A percentile compares a stretch with the other conserved stretches of the same genome.
These are phyloP conservation scores for Aspergillus caelatus DNA, from an alignment of 2,329 filamentous ascomycete species.

Conservation along the genomic window DNA sequence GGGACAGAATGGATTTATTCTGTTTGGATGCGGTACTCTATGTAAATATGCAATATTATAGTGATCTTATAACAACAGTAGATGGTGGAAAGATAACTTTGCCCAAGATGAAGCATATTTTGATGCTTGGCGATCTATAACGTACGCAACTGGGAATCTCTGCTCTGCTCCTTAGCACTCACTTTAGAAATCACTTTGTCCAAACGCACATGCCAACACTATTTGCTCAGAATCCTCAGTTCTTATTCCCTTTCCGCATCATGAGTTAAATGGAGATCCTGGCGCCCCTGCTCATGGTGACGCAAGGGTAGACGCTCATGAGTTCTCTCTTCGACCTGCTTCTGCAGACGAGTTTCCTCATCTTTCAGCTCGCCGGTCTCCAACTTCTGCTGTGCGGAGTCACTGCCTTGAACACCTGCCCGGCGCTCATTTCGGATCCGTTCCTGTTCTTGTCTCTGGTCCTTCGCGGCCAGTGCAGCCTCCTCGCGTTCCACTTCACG, in stretches of 20 bases:
- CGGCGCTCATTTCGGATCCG: constrained; percentile 33
- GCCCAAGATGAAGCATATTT: neutral
- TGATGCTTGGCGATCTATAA: neutral
- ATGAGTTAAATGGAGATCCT: neutral
- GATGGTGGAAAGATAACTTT: neutral
- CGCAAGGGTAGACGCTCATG: constrained; percentile 31
- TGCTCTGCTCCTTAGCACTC: neutral
- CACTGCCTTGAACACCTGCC: constrained; percentile 26
- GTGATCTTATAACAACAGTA: neutral
- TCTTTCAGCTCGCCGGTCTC: constrained; percentile 17
- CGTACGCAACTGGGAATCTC: neutral
- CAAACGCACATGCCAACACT: neutral
- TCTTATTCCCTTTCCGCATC: neutral
- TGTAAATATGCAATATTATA: neutral
- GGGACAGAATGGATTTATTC: neutral
- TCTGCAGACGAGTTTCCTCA: constrained; percentile 28
- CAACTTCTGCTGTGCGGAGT: constrained; percentile 16
- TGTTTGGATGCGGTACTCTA: neutral
- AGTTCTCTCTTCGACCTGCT: constrained; percentile 33
- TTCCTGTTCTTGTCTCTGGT: constrained; percentile 42
- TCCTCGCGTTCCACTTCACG: constrained; percentile 48
- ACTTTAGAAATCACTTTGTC: neutral
- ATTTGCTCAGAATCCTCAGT: neutral
- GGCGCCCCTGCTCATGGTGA: neutral
- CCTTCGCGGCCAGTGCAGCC: constrained; percentile 42